A percentile compares a stretch with the other conserved stretches of the same genome.
Conservation (phyloP, 1,284 basidiomycete species). For the Ceratobasidium sp. region DNA sequence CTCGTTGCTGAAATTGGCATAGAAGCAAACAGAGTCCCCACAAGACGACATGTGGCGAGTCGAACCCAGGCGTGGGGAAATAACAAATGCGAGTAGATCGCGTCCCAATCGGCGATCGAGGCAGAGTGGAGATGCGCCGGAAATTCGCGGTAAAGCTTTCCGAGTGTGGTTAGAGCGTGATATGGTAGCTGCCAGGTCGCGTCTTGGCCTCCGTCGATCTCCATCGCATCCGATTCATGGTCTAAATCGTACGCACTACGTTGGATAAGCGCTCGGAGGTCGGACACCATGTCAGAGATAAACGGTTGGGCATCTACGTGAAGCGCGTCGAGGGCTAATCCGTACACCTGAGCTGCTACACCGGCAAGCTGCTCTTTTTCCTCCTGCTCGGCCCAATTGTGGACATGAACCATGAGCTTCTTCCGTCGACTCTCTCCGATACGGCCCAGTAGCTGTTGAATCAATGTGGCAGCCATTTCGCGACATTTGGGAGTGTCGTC, state of each 20-base stretch:
- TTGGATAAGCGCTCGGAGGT: constrained; percentile 61
- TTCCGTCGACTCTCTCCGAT: constrained; percentile 68
- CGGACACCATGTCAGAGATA: constrained; percentile 63
- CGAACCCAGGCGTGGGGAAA: constrained; percentile 97
- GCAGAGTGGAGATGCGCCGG: constrained; percentile 57
- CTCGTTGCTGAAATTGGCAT: constrained; percentile 54
- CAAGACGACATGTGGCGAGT: constrained; percentile 75
- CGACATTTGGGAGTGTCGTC: constrained; percentile 90
- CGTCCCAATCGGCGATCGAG: constrained; percentile 57
- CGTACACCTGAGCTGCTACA: constrained; percentile 82
- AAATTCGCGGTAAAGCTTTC: constrained; percentile 68
- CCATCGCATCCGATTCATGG: constrained; percentile 54
- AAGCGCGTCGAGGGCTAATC: constrained; percentile 74
- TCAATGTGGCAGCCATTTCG: constrained; percentile 82
- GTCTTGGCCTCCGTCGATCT: constrained; percentile 48
- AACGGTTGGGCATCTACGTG: constrained; percentile 59
- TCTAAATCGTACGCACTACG: constrained; percentile 54
- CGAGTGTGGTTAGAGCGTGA: constrained; percentile 72
- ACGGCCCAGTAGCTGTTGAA: constrained; percentile 76
- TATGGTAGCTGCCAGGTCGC: constrained; percentile 79
- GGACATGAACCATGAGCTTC: constrained; percentile 72
- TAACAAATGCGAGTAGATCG: constrained; percentile 71
- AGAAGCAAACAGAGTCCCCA: constrained; percentile 73
- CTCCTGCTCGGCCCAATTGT: constrained; percentile 78
- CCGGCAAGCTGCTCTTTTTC: constrained; percentile 66